Evolutionary conservation across 1,139 yeast genomes (phyloP), one percentile per base, ranked within the genome.

Genomic region (Pichia sp.): DNA sequence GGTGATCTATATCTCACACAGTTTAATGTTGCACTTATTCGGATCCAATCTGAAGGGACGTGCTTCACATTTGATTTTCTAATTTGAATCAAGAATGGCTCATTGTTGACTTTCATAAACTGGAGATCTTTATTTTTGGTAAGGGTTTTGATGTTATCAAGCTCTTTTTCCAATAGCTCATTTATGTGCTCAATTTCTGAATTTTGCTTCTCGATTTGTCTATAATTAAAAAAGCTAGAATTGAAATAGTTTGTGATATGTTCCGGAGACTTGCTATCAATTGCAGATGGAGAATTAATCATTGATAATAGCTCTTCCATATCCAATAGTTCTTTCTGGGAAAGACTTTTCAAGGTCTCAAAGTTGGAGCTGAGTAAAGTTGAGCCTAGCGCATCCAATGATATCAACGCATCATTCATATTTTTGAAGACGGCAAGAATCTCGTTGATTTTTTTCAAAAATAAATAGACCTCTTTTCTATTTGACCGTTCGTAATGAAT

Each of bases 1-100:
- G 95, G 89, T 0, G 96, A 76, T 57, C 93, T 74, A 67, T 82
- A 92, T 56, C 97, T 73, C 2, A 90, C 80, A 2, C 88, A 84
- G 2, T 82, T 70, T 57, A 82, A 82, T 0, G 96, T 89, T 7
- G 87, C 85, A 62, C 81, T 86, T 42, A 87, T 79, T 61, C 88
- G 83, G 10, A 85, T 72, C 96, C 97, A 93, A 55, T 81, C 82
- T 1, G 71, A 61, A 0, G 98, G 97, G 1, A 90, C 70, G 2
- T 72, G 70, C 51, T 78, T 79, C 4, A 79, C 75, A 50, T 80
- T 81, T 0, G 80, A 74, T 59, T 84, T 83, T 50, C 88, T 72
- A 0, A 92, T 84, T 64, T 90, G 97, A 26, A 93, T 77, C 43
- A 90, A 71, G 63, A 85, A 85, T 0, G 88, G 83, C 43, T 84